Evolutionary conservation across 495 filamentous ascomycete species (phyloP).

Genomic region (Trichoderma orchidacearum): DNA sequence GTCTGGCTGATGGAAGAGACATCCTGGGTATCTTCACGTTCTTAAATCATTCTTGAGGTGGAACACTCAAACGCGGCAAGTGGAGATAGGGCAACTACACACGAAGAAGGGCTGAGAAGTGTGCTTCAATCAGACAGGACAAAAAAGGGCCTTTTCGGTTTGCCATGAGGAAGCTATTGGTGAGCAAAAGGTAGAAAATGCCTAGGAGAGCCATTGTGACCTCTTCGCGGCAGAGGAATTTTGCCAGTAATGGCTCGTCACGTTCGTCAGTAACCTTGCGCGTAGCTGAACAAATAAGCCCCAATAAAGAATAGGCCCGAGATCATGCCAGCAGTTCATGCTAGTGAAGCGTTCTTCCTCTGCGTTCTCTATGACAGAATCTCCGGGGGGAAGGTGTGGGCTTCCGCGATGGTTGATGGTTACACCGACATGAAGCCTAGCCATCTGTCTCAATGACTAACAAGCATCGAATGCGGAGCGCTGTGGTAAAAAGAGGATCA

Average conservation of each 20-base stretch:
- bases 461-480: neutral
- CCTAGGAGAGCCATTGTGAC: neutral
- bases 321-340: neutral
- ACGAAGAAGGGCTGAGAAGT: too few species aligned
- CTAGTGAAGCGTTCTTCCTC: neutral
- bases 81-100: neutral
- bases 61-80: neutral
- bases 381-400: neutral
- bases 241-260: neutral
- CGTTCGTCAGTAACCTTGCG: neutral
- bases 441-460: neutral
- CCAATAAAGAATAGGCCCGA: conserved; percentile 3
- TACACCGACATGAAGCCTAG: conserved; percentile 4
- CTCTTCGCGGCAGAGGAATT: neutral
- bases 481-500: neutral
- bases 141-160: neutral
- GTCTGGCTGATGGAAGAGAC: neutral
- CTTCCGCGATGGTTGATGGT: neutral
- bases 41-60: neutral
- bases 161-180: neutral
- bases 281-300: neutral
- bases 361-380: neutral
- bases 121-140: neutral
- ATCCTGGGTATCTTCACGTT: neutral
- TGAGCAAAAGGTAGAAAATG: neutral